These are phyloP conservation scores for Vigna radiata DNA, from an alignment of 306 rosid genomes.

Conservation along the genomic window DNA sequence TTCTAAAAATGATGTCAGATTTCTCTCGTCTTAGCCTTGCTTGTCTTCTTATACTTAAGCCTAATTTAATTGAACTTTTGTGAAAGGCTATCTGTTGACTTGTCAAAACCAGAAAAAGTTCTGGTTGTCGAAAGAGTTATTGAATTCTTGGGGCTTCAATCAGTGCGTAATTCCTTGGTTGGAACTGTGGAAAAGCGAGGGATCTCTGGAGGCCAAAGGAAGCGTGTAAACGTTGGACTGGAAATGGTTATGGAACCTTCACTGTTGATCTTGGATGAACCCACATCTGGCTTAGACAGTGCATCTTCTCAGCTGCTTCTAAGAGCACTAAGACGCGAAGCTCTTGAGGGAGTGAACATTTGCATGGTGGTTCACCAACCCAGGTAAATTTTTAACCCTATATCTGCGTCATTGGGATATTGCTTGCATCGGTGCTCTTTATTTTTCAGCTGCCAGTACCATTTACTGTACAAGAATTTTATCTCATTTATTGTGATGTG, in stretches of 20 bases:
- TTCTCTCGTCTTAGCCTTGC: conserved; percentile 12
- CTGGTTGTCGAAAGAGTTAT: conserved; percentile 92
- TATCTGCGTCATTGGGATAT: conserved; percentile 30
- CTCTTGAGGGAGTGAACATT: conserved; percentile 95
- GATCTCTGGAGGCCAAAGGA: conserved; percentile 96
- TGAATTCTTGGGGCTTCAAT: conserved; percentile 90
- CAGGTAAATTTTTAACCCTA: conserved; percentile 59
- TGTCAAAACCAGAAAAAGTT: conserved; percentile 79
- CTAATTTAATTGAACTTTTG: conserved; percentile 35
- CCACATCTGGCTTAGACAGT: conserved; percentile 98
- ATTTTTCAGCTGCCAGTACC: neutral
- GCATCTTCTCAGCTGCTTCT: conserved; percentile 94
- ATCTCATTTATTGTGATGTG: too few relatives aligned
- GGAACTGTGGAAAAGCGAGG: conserved; percentile 98
- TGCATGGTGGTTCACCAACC: conserved; percentile 99
- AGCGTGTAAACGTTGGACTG: conserved; percentile 94
- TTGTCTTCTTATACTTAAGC: conserved; percentile 24
- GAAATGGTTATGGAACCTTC: conserved; percentile 99
- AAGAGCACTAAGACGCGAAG: conserved; percentile 93
- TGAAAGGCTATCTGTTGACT: conserved; percentile 71
- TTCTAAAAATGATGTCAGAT: conserved; percentile 18
- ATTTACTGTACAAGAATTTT: neutral
- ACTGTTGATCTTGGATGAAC: conserved; percentile 92
- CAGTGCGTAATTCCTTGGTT: conserved; percentile 81
- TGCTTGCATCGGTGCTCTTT: neutral